phyloP scores from a whole-genome alignment of 2,329 filamentous ascomycete species.

The Aureobasidium lini region DNA sequence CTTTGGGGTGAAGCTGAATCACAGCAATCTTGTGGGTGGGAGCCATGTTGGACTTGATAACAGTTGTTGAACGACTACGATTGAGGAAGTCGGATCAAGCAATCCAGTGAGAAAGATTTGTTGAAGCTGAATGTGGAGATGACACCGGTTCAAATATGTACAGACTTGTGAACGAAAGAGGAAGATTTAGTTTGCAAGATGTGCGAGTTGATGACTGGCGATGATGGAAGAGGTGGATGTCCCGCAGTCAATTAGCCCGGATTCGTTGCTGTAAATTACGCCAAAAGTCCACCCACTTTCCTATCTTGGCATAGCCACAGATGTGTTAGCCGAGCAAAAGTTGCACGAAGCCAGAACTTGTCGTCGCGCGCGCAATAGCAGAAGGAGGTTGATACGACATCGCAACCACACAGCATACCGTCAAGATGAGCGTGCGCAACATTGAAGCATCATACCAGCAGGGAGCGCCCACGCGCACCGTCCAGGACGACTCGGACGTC shows the following conservation, averaged over 20 bases:
- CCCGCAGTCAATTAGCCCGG: background rate
- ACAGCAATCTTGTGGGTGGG: constrained; percentile 41
- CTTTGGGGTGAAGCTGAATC: constrained; percentile 44
- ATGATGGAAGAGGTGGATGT: constrained; percentile 7
- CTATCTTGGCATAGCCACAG: background rate
- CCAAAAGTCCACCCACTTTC: background rate
- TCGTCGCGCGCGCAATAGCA: background rate
- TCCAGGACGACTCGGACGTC: constrained; percentile 66
- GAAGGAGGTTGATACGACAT: background rate
- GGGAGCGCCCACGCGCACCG: constrained; percentile 28
- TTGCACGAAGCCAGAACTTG: constrained; percentile 13
- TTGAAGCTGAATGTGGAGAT: background rate
- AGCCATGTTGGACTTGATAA: constrained; percentile 31
- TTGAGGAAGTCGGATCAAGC: background rate
- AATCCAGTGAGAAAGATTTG: background rate
- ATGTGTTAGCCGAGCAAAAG: constrained; percentile 2
- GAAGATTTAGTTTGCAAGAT: background rate
- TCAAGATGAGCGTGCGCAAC: constrained; percentile 30
- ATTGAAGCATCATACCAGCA: constrained; percentile 33
- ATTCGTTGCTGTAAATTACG: background rate
- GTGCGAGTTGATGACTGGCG: background rate
- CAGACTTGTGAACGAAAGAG: too few species aligned
- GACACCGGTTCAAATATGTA: background rate
- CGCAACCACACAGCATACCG: background rate
- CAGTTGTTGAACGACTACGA: background rate